Evolutionary conservation across 2,329 filamentous ascomycete genomes (phyloP).

Genomic region (Fusarium beomiforme): DNA sequence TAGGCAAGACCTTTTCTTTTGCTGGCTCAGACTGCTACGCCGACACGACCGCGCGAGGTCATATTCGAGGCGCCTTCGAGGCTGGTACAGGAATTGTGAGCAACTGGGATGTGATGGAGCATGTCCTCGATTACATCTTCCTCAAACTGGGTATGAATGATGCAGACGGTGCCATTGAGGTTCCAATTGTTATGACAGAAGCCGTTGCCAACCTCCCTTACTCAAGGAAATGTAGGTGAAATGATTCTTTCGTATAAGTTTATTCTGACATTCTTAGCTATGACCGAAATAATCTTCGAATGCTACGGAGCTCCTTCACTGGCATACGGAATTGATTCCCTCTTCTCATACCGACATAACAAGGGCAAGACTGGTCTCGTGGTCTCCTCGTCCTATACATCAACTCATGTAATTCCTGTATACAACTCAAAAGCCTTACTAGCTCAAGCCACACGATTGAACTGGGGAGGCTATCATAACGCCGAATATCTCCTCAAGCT

Average conservation of each 20-base stretch:
- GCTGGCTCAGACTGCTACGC: constrained; percentile 93
- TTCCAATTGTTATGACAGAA: constrained; percentile 95
- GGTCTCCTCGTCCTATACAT: constrained; percentile 90
- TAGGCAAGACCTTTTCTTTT: constrained; percentile 91
- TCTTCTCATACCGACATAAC: constrained; percentile 96
- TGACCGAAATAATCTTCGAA: constrained; percentile 98
- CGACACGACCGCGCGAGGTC: constrained; percentile 90
- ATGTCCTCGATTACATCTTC: constrained; percentile 92
- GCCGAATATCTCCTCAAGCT: constrained; percentile 93
- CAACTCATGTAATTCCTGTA: constrained; percentile 95
- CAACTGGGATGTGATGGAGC: constrained; percentile 99
- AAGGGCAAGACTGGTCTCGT: constrained; percentile 87
- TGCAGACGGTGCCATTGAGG: constrained; percentile 76
- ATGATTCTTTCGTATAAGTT: neutral
- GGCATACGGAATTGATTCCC: constrained; percentile 93
- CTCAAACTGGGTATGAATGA: constrained; percentile 90
- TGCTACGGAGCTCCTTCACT: constrained; percentile 91
- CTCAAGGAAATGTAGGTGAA: constrained; percentile 78
- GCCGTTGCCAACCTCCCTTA: constrained; percentile 92
- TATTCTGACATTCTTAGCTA: constrained; percentile 65
- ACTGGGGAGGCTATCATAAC: constrained; percentile 93
- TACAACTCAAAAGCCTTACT: constrained; percentile 86
- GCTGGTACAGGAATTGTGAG: constrained; percentile 89
- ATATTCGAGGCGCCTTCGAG: constrained; percentile 92
- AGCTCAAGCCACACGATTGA: constrained; percentile 85